Base-by-base conservation (phyloP, 257 asterid genomes). In the Lantana camara region DNA sequence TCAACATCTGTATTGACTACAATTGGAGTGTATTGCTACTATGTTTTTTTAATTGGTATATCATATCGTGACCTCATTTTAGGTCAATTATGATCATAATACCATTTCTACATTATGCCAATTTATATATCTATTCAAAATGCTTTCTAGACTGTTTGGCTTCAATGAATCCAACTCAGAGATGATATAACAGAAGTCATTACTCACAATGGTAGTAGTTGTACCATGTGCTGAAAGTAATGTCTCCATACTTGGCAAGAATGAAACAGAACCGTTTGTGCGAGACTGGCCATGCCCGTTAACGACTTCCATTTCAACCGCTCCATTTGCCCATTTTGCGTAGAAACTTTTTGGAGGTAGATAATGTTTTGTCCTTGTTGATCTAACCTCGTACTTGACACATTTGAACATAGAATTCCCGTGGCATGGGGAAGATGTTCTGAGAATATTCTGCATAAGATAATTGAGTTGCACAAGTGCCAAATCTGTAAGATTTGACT, bases 211-310 rank as follows among this genome's bases (percentile, higher is more conserved):
- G 42, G 14, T 4, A n/a, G 21, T 1, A 3, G 12, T 7, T 14
- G 22, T 5, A 30, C 1, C 6, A 7, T 17, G 16, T 1, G 13
- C 29, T 29, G 40, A 38, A 27, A 53, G 42, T 23, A 53, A 29
- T 6, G 15, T 53, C 14, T 30, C 60, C 60, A 15, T 53, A 19
- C 60, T 53, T 53, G 17, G 60, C 41, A 16, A 53, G 29, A 53
- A 53, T 53, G 15, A 29, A 13, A 1, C 60, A 22, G 29, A n/a
- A 53, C 38, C 8, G 14, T 29, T 1, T 41, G 60, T 7, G 22
- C 60, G 7, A 14, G 0, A 13, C n/a, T 27, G 14, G 60, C 22
- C 60, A 41, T 53, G 22, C 34, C 23, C 60, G 29, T 10, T 1
- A 13, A 53, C 60, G 1, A 27, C 4, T 15, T 29, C 57, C 16